A percentile compares a stretch with the other conserved stretches of the same genome.
Evolutionary conservation across 768 basidiomycete species (phyloP).

Genomic region (Panaeolus papilionaceus): DNA sequence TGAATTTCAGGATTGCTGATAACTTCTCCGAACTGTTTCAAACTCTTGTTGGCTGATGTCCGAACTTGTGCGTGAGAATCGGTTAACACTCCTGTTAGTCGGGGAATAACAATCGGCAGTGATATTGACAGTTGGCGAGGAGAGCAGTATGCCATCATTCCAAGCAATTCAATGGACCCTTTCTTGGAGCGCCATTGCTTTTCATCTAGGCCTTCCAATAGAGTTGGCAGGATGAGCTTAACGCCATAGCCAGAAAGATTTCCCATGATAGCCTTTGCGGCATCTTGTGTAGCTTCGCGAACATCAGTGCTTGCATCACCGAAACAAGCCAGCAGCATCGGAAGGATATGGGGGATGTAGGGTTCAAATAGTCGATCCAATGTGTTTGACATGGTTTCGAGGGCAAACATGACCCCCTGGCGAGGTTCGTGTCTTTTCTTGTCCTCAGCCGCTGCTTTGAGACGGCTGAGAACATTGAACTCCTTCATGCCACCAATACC

Average conservation of each 20-base stretch:
- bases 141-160: slow-evolving; percentile 99
- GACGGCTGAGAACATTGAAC: slow-evolving; percentile 74
- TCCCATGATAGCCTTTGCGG: slow-evolving; percentile 93
- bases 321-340: slow-evolving; percentile 82
- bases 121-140: slow-evolving; percentile 94
- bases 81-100: slow-evolving; percentile 92
- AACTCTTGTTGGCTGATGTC: slow-evolving; percentile 88
- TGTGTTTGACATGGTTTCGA: slow-evolving; percentile 88
- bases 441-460: slow-evolving; percentile 82
- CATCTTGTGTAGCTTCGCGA: slow-evolving; percentile 91
- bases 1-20: slow-evolving; percentile 98
- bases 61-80: slow-evolving; percentile 98
- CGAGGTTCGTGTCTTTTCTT: slow-evolving; percentile 88
- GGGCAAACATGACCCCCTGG: slow-evolving; percentile 94
- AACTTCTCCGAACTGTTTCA: slow-evolving; percentile 98
- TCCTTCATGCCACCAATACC: slow-evolving; percentile 89
- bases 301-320: slow-evolving; percentile 90
- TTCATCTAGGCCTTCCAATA: slow-evolving; percentile 92
- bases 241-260: slow-evolving; percentile 95
- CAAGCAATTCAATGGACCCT: slow-evolving; percentile 95
- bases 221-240: slow-evolving; percentile 90
- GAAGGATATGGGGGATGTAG: slow-evolving; percentile 84
- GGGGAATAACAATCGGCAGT: slow-evolving; percentile 94
- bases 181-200: slow-evolving; percentile 99
- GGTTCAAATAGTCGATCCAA: slow-evolving; percentile 94